Conservation (phyloP, 306 rosid species). For the Styphnolobium japonicum region DNA sequence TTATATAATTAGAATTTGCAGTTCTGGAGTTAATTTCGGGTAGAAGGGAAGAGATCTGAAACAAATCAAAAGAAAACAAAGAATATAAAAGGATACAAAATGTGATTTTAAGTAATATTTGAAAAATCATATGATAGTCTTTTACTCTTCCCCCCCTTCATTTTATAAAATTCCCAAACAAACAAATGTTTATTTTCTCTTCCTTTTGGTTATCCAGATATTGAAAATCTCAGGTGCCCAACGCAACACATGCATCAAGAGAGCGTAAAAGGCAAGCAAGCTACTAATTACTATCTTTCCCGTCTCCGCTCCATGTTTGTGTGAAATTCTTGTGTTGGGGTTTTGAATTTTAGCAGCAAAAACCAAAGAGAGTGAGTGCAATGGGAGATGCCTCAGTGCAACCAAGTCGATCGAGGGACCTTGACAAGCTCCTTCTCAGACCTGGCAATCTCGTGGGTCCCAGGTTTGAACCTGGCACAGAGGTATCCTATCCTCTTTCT, state of each 20-base stretch:
- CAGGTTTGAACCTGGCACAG: conserved; percentile 73
- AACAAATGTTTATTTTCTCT: too few relatives aligned
- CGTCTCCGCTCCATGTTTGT: background rate
- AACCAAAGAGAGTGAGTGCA: background rate
- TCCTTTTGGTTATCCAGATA: too few relatives aligned
- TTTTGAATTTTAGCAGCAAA: background rate
- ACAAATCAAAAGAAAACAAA: too few relatives aligned
- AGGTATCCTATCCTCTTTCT: conserved; percentile 32
- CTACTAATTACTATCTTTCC: background rate
- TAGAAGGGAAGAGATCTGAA: too few relatives aligned
- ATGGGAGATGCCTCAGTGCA: conserved; percentile 36
- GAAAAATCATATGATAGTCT: too few relatives aligned
- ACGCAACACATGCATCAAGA: too few relatives aligned
- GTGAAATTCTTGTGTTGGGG: background rate
- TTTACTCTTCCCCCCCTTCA: too few relatives aligned
- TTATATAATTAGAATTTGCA: too few relatives aligned
- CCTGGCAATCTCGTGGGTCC: conserved; percentile 78
- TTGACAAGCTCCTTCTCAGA: conserved; percentile 85
- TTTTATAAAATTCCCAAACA: too few relatives aligned
- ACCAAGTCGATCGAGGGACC: conserved; percentile 80
- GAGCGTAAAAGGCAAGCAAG: conserved; percentile 15
- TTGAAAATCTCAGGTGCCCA: background rate
- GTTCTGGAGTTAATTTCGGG: too few relatives aligned
- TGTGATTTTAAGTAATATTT: too few relatives aligned
- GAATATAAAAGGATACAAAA: too few relatives aligned